Percentiles rank a stretch among this genome's conserved stretches.
Evolutionary conservation across 495 filamentous ascomycete genomes (phyloP).

Genomic region (Aspergillus heteromorphus): DNA sequence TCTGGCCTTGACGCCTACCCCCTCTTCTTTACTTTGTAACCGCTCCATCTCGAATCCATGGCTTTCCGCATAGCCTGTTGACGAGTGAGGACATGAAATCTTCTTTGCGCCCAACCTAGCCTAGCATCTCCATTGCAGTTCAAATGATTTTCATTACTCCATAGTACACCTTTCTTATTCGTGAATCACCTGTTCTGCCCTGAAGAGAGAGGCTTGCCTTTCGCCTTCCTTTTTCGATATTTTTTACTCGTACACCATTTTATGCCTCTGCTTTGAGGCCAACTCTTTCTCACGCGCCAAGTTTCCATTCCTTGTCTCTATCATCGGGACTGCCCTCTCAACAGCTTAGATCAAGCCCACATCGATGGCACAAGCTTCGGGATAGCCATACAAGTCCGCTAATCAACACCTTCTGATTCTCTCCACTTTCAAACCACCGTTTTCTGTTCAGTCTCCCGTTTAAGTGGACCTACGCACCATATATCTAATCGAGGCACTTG

Average conservation of each 20-base stretch:
- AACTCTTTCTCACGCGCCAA: not conserved
- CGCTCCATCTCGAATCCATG: not conserved
- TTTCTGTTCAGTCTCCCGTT: not conserved
- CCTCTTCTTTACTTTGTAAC: not conserved
- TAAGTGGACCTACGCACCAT: not conserved
- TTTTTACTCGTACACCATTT: not conserved
- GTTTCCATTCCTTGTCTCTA: not conserved
- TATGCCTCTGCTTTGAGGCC: not conserved
- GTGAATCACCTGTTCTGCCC: not conserved
- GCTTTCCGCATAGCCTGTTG: not conserved
- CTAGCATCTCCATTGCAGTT: not conserved
- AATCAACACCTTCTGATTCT: not conserved
- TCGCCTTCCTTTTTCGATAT: not conserved
- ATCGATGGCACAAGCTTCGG: not conserved
- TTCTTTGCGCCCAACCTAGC: not conserved
- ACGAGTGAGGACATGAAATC: not conserved
- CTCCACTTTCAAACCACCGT: not conserved
- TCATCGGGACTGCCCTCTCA: slow-evolving; percentile 9
- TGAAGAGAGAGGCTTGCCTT: not conserved
- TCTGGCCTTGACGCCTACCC: slow-evolving; percentile 9
- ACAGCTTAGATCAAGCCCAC: not conserved
- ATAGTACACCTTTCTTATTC: not conserved
- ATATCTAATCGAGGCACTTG: not conserved
- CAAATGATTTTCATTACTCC: not conserved
- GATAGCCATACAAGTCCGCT: not conserved